Evolutionary conservation across 805 yeast species (phyloP).

Genomic region (Geotrichum ghanense): DNA sequence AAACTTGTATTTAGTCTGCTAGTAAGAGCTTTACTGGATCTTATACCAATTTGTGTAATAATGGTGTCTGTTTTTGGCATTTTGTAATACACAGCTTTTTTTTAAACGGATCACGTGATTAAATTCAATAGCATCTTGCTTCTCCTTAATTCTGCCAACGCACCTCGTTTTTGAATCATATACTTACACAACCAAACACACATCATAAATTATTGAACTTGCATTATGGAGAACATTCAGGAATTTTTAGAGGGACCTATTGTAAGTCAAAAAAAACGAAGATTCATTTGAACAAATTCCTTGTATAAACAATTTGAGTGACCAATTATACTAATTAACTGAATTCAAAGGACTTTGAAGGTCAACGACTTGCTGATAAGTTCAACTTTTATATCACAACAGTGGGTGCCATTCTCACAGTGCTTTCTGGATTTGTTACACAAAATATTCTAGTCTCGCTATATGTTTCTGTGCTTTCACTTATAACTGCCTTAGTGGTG

Average conservation of each 20-base stretch:
- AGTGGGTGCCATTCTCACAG: background rate
- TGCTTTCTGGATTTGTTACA: background rate
- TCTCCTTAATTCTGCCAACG: background rate
- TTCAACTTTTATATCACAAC: background rate
- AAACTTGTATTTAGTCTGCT: no score
- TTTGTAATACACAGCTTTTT: no score
- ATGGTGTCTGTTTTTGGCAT: no score
- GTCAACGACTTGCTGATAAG: background rate
- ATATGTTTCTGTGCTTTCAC: background rate
- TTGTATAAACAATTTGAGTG: background rate
- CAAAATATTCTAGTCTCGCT: slow-evolving; percentile 1
- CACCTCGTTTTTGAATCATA: no score
- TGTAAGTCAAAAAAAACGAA: no score
- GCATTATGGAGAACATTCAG: background rate
- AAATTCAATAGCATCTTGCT: no score
- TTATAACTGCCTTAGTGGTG: background rate
- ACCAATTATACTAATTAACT: no score
- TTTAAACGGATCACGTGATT: no score
- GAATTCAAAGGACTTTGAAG: slow-evolving; percentile 1
- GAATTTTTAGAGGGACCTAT: background rate
- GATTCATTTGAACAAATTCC: no score
- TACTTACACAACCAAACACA: background rate
- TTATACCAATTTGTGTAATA: no score
- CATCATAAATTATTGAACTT: no score
- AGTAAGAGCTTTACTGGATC: no score